Evolutionary conservation across 208 protist genomes (phyloP).

Genomic region (Crithidia bombi): DNA sequence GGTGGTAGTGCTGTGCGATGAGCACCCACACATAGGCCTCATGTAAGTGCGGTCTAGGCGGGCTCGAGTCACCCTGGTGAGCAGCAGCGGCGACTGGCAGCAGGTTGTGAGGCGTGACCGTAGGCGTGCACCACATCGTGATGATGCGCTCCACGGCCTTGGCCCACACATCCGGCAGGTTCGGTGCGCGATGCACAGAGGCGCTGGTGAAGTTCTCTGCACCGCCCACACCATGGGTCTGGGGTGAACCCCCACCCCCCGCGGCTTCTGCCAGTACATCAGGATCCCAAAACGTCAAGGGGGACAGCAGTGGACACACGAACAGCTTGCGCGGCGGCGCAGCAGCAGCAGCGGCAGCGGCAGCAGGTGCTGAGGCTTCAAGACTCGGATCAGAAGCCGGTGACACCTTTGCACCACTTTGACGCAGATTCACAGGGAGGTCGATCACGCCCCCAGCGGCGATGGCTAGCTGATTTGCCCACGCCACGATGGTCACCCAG

Average conservation of each 20-base stretch:
- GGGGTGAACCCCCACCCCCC: not conserved
- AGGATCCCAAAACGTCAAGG: conserved; percentile 29
- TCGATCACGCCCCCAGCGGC: conserved; percentile 39
- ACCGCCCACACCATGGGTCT: not conserved
- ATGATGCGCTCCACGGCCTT: conserved; percentile 29
- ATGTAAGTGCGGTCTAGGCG: not conserved
- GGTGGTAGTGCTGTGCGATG: conserved; percentile 61
- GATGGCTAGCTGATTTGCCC: conserved; percentile 54
- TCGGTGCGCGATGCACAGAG: conserved; percentile 14
- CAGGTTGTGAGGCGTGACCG: not conserved
- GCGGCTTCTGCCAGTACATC: conserved; percentile 2
- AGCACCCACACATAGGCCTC: conserved; percentile 26
- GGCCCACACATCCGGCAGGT: conserved; percentile 24
- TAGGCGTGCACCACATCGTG: conserved; percentile 22
- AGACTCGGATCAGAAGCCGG: not conserved
- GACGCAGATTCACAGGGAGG: conserved; percentile 18
- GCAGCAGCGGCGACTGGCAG: not conserved
- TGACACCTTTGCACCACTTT: not conserved
- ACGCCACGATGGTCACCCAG: conserved; percentile 50
- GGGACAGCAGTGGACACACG: conserved; percentile 20
- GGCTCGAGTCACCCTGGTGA: too few species aligned
- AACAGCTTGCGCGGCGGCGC: conserved; percentile 6
- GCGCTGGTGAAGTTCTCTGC: not conserved
- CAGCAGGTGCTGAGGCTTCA: not conserved
- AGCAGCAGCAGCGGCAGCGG: not conserved